Conservation (phyloP, 768 basidiomycete genomes). For the Hypholoma fasciculare region DNA sequence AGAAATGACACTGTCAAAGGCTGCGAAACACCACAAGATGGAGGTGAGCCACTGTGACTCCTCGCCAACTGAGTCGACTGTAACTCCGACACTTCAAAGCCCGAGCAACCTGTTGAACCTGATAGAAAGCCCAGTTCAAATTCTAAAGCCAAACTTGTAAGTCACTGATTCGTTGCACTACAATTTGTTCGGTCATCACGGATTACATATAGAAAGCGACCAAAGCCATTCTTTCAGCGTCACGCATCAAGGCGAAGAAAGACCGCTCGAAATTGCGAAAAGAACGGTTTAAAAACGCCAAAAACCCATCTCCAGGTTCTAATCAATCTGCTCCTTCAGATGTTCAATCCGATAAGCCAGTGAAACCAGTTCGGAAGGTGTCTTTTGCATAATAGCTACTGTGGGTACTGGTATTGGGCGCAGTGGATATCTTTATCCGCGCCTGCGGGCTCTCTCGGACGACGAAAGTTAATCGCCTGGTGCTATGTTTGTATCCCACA, state of each 20-base stretch:
- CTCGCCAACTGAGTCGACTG: not conserved
- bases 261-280: constrained; percentile 35
- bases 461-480: not conserved
- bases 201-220: constrained; percentile 38
- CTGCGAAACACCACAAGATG: constrained; percentile 37
- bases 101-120: constrained; percentile 21
- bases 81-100: not conserved
- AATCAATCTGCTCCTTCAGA: not conserved
- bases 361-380: constrained; percentile 12
- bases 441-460: constrained; percentile 8
- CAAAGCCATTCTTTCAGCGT: constrained; percentile 37
- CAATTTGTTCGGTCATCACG: not conserved
- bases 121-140: constrained; percentile 26
- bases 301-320: not conserved
- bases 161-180: constrained; percentile 4
- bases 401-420: not conserved
- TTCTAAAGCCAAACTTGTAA: constrained; percentile 39
- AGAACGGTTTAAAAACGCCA: constrained; percentile 6
- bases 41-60: constrained; percentile 31
- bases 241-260: constrained; percentile 37
- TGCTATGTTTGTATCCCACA: not conserved
- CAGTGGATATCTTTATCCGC: not conserved
- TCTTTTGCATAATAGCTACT: constrained; percentile 9
- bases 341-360: not conserved
- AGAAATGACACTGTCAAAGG: constrained; percentile 39